Conservation (phyloP, 495 filamentous ascomycete genomes). For the Eremomyces bilateralis region DNA sequence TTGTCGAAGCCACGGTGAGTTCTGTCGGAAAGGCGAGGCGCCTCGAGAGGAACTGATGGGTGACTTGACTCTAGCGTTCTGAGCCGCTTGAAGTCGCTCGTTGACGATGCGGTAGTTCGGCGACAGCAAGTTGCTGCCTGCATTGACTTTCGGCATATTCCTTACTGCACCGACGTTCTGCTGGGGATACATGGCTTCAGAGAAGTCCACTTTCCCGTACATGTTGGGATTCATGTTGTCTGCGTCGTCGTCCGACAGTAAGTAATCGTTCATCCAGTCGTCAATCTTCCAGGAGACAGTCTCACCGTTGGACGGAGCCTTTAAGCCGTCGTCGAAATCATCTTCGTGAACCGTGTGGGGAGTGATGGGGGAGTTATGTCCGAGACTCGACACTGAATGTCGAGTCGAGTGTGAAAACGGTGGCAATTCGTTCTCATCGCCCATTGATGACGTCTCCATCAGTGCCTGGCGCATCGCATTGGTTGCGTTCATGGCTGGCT, state of each 20-base stretch:
- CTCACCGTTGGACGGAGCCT: conserved; percentile 15
- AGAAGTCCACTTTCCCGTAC: conserved; percentile 71
- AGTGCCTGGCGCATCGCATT: conserved; percentile 31
- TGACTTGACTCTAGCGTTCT: conserved; percentile 38
- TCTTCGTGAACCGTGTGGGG: conserved; percentile 32
- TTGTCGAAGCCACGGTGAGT: conserved; percentile 38
- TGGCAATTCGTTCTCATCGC: conserved; percentile 19
- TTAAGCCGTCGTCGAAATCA: conserved; percentile 23
- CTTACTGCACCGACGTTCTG: conserved; percentile 18
- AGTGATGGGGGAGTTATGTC: conserved; percentile 31
- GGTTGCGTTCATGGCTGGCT: conserved; percentile 22
- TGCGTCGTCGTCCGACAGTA: conserved; percentile 24
- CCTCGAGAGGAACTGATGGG: conserved; percentile 36
- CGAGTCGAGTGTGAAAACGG: conserved; percentile 26
- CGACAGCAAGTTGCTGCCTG: conserved; percentile 23
- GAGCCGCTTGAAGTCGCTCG: conserved; percentile 57
- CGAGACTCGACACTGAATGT: conserved; percentile 33
- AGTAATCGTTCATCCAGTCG: conserved; percentile 37
- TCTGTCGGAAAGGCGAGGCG: conserved; percentile 62
- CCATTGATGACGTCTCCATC: conserved; percentile 28
- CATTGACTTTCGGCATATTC: neutral
- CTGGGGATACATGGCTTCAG: conserved; percentile 29
- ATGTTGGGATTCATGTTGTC: conserved; percentile 40
- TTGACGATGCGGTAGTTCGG: conserved; percentile 41
- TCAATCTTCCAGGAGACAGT: conserved; percentile 16